Base-by-base conservation (phyloP, 345 rosid genomes). In the Euphorbia tirucalli region DNA sequence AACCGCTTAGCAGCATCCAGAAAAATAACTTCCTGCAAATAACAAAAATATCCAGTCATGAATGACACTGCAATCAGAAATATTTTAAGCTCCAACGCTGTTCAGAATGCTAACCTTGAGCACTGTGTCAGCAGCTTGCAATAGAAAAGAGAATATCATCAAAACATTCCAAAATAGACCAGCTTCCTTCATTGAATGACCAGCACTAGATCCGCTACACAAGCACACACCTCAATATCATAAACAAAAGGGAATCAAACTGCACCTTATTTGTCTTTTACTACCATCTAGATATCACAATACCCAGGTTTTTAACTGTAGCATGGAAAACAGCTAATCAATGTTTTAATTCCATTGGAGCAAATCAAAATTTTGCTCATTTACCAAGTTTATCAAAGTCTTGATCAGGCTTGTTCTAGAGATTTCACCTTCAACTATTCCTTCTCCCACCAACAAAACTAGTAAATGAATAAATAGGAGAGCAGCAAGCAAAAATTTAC, bases 61-160 rank as follows among this genome's bases (percentile, higher is more conserved):
- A 60, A 74, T 57, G 35, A 57, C 21, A 50, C 18, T 58, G 61
- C 21, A 66, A 48, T 62, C 46, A 46, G 57, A 39, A 41, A 64
- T 69, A 46, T 55, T 44, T 18, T 15, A 28, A 31, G 31, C n/a
- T 25, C 37, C 48, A 68, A 43, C 27, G 30, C 27, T 28, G 18
- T 30, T 46, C 46, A 67, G 75, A 83, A 62, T 43, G 72, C 75
- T 75, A 80, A 93, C 97, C 97, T 93, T 93, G 68, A 89, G 77
- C 44, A 91, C 91, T 27, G 96, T 87, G 79, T 87, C 97, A 59
- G 93, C 97, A 6, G 97, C 98, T 91, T 93, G 98, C 65, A 93
- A 79, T 65, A 93, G 79, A 85, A 93, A 93, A 44, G 98, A 93
- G 76, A 84, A 58, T 64, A 86, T 89, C 97, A 93, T 91, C 78